These are phyloP conservation scores for Phytophthora nicotianae DNA, from an alignment of 352 stramenopile genomes.

Conservation along the genomic window DNA sequence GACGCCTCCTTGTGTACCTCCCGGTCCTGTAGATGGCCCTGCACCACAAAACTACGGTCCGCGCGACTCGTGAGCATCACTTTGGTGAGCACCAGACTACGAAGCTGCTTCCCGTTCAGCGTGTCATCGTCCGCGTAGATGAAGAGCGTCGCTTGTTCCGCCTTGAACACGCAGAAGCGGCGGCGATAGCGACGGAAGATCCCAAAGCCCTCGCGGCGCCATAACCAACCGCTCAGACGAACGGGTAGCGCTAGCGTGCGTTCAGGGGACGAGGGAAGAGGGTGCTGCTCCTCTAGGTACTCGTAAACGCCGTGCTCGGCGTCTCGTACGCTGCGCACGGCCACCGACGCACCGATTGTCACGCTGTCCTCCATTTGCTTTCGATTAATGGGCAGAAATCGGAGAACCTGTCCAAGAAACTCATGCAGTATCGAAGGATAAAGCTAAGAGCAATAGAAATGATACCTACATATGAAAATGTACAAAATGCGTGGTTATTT, in stretches of 20 bases:
- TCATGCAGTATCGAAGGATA: background rate
- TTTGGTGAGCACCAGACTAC: conserved; percentile 48
- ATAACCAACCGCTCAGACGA: conserved; percentile 59
- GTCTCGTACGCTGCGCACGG: conserved; percentile 55
- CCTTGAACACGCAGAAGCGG: conserved; percentile 69
- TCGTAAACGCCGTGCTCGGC: conserved; percentile 59
- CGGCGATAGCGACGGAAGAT: conserved; percentile 47
- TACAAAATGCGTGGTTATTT: background rate
- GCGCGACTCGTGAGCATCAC: conserved; percentile 42
- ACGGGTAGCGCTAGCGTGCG: conserved; percentile 35
- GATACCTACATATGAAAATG: background rate
- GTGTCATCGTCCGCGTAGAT: conserved; percentile 57
- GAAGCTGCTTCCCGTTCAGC: conserved; percentile 43
- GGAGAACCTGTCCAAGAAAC: background rate
- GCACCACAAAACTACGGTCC: conserved; percentile 33
- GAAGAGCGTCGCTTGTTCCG: conserved; percentile 40
- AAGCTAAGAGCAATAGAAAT: background rate
- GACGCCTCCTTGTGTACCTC: conserved; percentile 57
- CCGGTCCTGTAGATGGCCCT: conserved; percentile 44
- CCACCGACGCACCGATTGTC: conserved; percentile 31
- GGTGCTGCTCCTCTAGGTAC: conserved; percentile 61
- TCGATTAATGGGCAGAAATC: background rate
- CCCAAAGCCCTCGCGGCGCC: conserved; percentile 52
- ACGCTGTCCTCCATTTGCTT: conserved; percentile 16
- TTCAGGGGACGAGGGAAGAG: conserved; percentile 2